Base-by-base conservation (phyloP, 305 asterid species). In the Ajuga reptans region DNA sequence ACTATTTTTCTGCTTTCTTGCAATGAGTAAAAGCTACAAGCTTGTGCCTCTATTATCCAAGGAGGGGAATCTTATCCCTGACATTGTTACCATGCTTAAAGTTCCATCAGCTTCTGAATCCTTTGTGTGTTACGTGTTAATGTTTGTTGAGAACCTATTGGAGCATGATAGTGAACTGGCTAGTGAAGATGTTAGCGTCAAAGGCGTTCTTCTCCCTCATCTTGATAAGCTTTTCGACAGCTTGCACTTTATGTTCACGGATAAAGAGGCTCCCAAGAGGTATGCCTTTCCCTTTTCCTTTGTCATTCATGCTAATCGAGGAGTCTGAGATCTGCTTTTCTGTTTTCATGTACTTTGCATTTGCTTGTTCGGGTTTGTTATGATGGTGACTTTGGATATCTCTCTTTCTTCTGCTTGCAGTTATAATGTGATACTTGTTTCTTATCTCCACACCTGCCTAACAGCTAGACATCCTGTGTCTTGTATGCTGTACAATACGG, bases 1-100 rank as follows among this genome's bases (percentile, higher is more conserved):
- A 17, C 82, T 94, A 70, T 91, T 94, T 64, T 73, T 84, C 67
- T 94, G 98, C 85, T 94, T 94, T 83, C 90, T 94, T 73, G 92
- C 89, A 52, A 91, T 94, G 94, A 94, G 99, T 82, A 84, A 87
- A 84, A 91, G 87, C 81, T 73, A 80, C 81, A 83, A 85, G 73
- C 84, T 94, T 65, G 86, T 85, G 73, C 79, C 90, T 5, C 80
- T 94, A 50, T 81, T 94, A 78, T 50, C 56, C 52, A 80, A 81
- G 77, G 95, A 87, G 76, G 74, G 79, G 77, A 81, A 82, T 84
- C 96, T 94, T 60, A 89, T 94, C 64, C 89, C 95, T 47, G 95
- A 87, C 82, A 89, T 91, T 42, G 84, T 94, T 76, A 84, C 92
- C 33, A 87, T 88, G 79, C 85, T 94, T 69, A 80, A 83, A 37